Conservation (phyloP, 805 yeast species). For the Kuraishia floccosa region DNA sequence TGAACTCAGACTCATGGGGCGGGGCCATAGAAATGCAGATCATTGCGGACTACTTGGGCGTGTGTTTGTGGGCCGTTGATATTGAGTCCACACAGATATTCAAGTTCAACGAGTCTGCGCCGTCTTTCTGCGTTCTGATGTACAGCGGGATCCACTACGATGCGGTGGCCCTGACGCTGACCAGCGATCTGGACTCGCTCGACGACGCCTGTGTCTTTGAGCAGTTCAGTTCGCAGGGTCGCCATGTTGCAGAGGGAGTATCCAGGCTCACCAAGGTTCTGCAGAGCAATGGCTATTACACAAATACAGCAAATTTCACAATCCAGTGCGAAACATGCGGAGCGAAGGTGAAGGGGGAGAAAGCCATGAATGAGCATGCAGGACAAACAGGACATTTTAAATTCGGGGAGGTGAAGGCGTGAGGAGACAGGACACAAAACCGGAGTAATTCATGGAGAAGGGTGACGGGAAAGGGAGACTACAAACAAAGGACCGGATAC, state of each 20-base stretch:
- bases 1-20: slow-evolving; percentile 58
- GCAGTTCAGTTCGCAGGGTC: slow-evolving; percentile 17
- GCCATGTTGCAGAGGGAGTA: slow-evolving; percentile 23
- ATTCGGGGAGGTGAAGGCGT: slow-evolving; percentile 40
- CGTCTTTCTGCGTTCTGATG: slow-evolving; percentile 36
- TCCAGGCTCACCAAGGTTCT: slow-evolving; percentile 28
- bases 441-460: neutral
- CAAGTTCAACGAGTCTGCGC: slow-evolving; percentile 31
- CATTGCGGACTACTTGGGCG: slow-evolving; percentile 35
- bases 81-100: slow-evolving; percentile 50
- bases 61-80: slow-evolving; percentile 51
- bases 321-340: slow-evolving; percentile 50
- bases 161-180: slow-evolving; percentile 30
- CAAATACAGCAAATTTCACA: slow-evolving; percentile 51
- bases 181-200: slow-evolving; percentile 11
- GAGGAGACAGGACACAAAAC: neutral
- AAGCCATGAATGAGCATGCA: slow-evolving; percentile 56
- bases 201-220: slow-evolving; percentile 32
- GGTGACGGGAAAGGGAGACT: neutral
- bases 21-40: slow-evolving; percentile 73
- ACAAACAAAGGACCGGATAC: slow-evolving; percentile 1
- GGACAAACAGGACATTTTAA: slow-evolving; percentile 44
- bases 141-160: slow-evolving; percentile 74
- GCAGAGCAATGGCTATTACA: slow-evolving; percentile 43
- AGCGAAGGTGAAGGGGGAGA: slow-evolving; percentile 43